These are phyloP conservation scores for Paecilomyces fulvus DNA, from an alignment of 2,329 filamentous ascomycete genomes.

Conservation along the genomic window DNA sequence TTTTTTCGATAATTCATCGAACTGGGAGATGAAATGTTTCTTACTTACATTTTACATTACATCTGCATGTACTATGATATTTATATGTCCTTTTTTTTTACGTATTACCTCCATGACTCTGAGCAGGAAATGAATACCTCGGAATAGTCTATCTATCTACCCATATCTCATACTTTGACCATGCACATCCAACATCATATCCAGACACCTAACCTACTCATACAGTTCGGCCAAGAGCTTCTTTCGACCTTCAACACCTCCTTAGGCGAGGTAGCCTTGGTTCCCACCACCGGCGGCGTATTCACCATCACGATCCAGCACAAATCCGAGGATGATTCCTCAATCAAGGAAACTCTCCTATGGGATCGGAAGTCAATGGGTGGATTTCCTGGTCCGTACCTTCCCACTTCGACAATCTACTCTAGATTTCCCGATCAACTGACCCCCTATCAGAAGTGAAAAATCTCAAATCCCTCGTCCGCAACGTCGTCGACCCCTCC, in stretches of 20 bases:
- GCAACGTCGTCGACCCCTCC: slow-evolving; percentile 72
- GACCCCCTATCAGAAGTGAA: slow-evolving; percentile 58
- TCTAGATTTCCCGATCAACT: too few relatives aligned
- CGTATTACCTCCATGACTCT: too few relatives aligned
- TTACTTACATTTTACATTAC: too few relatives aligned
- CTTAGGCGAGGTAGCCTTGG: slow-evolving; percentile 78
- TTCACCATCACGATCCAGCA: slow-evolving; percentile 63
- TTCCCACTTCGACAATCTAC: too few relatives aligned
- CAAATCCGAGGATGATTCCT: slow-evolving; percentile 12
- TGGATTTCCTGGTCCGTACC: slow-evolving; percentile 64
- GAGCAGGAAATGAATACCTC: neutral
- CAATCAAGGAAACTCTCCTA: slow-evolving; percentile 48
- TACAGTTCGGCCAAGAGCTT: slow-evolving; percentile 84
- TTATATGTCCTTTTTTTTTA: too few relatives aligned
- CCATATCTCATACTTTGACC: neutral
- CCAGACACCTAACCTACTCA: neutral
- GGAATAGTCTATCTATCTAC: neutral
- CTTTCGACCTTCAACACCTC: slow-evolving; percentile 81
- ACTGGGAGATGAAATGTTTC: too few relatives aligned
- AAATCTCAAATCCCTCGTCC: slow-evolving; percentile 73
- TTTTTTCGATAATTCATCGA: neutral
- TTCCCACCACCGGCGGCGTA: slow-evolving; percentile 74
- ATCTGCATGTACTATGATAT: too few relatives aligned
- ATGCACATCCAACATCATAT: neutral
- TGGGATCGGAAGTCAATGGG: slow-evolving; percentile 86